Conservation (phyloP, 345 rosid genomes). For the Microcos paniculata region DNA sequence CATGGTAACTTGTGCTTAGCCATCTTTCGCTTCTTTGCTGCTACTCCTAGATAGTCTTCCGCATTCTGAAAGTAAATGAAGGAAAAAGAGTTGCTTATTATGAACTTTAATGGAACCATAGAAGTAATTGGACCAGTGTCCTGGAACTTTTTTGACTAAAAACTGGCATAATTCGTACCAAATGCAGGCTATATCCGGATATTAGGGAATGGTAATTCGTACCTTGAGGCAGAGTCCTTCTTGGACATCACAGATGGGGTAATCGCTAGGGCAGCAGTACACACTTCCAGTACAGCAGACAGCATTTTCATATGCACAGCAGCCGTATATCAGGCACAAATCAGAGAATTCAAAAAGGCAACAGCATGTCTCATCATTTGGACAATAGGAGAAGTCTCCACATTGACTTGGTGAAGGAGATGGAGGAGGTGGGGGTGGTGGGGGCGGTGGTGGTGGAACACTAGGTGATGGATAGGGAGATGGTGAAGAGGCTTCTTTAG, state of each 20-base stretch:
- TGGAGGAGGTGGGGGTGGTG: slow-evolving; percentile 29
- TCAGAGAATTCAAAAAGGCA: slow-evolving; percentile 48
- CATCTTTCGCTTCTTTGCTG: slow-evolving; percentile 48
- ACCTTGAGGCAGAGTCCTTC: slow-evolving; percentile 72
- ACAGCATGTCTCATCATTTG: slow-evolving; percentile 61
- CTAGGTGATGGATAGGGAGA: slow-evolving; percentile 49
- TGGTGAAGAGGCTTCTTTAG: slow-evolving; percentile 54
- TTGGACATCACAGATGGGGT: slow-evolving; percentile 60
- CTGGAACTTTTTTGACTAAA: background rate
- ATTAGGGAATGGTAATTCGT: background rate
- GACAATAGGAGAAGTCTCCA: slow-evolving; percentile 61
- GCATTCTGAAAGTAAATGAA: slow-evolving; percentile 30
- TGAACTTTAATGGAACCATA: background rate
- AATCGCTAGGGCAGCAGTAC: slow-evolving; percentile 67
- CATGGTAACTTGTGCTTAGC: slow-evolving; percentile 69
- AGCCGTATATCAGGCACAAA: slow-evolving; percentile 53
- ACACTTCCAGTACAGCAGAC: slow-evolving; percentile 58
- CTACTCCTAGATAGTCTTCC: slow-evolving; percentile 52
- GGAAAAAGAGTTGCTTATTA: background rate
- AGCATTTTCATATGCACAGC: slow-evolving; percentile 61
- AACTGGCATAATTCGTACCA: background rate
- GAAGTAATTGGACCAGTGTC: background rate
- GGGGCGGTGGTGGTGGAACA: slow-evolving; percentile 30
- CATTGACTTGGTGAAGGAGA: slow-evolving; percentile 58
- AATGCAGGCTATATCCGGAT: background rate